Base-by-base conservation (phyloP, 495 filamentous ascomycete genomes). In the Penicillium macrosclerotiorum region DNA sequence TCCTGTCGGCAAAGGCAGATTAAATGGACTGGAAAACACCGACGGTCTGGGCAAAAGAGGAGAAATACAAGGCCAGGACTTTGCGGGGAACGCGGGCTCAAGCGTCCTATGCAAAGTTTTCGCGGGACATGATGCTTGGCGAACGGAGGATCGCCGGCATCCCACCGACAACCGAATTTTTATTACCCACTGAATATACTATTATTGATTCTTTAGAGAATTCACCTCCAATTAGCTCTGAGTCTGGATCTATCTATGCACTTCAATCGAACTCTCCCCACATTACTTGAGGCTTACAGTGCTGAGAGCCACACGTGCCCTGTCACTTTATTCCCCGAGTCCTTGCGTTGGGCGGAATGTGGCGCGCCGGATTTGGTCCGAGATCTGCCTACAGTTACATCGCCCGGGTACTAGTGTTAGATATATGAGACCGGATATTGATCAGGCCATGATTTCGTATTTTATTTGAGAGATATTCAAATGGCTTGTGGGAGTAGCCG, bases 41-140 rank as follows among this genome's bases (percentile, higher is more conserved):
- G 37, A 29, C 18, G 18, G 27, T 19, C 48, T 55, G 46, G 52
- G 46, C 37, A 43, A 22, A 51, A 44, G 3, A 23, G 48, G 45
- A 42, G 37, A 36, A 26, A 47, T n/a, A n/a, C 22, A 27, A 42
- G 37, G 19, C 24, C 12, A 29, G 17, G 32, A 51, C 19, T 52
- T 59, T 50, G 47, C 44, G 55, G 52, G 55, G 55, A 46, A 51
- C 33, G 38, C 31, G 49, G 51, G 47, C 34, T 42, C 36, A 32
- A 33, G 47, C 22, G 27, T 51, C 36, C 32, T 35, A 29, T 31
- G 26, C 43, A 49, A 59, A 55, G n/a, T 46, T 59, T 59, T 55
- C 33, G 47, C 41, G 40, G 42, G 48, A 46, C 23, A 37, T n/a
- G 33, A 52, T 37, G 48, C 52, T 55, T 55, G 52, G 52, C 52